Conservation (phyloP, 2,329 filamentous ascomycete genomes). For the Phialemonium atrogriseum region DNA sequence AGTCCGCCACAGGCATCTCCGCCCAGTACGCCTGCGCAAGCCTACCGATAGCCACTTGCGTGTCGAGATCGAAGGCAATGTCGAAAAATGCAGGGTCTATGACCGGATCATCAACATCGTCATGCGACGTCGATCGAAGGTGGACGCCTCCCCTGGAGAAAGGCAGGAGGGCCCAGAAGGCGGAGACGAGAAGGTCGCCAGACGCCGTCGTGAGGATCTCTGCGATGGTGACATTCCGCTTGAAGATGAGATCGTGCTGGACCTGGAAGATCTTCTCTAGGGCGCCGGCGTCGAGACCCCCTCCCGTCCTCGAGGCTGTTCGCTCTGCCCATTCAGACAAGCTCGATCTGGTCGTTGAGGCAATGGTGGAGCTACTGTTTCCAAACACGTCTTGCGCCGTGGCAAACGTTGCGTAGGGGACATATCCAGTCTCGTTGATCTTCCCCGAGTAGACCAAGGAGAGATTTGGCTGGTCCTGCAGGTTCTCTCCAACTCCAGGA, state of each 20-base stretch:
- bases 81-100: constrained; percentile 17
- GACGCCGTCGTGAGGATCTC: constrained; percentile 28
- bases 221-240: constrained; percentile 31
- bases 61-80: not conserved
- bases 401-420: constrained; percentile 19
- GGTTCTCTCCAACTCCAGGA: constrained; percentile 43
- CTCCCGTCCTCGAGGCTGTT: not conserved
- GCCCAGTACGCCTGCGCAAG: not conserved
- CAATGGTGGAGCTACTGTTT: constrained; percentile 11
- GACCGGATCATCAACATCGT: constrained; percentile 23
- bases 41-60: not conserved
- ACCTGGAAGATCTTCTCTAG: not conserved
- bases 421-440: constrained; percentile 9
- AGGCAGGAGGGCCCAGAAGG: constrained; percentile 28
- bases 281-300: not conserved
- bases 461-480: constrained; percentile 39
- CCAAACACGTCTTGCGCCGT: constrained; percentile 22
- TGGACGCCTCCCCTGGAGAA: constrained; percentile 32
- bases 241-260: constrained; percentile 41
- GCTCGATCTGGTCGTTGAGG: constrained; percentile 12
- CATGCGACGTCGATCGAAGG: constrained; percentile 21
- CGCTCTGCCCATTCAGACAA: constrained; percentile 11
- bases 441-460: constrained; percentile 16
- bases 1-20: not conserved
- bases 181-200: constrained; percentile 12